Evolutionary conservation across 2,329 filamentous ascomycete species (phyloP).

Genomic region (Paraconiothyrium sp.): DNA sequence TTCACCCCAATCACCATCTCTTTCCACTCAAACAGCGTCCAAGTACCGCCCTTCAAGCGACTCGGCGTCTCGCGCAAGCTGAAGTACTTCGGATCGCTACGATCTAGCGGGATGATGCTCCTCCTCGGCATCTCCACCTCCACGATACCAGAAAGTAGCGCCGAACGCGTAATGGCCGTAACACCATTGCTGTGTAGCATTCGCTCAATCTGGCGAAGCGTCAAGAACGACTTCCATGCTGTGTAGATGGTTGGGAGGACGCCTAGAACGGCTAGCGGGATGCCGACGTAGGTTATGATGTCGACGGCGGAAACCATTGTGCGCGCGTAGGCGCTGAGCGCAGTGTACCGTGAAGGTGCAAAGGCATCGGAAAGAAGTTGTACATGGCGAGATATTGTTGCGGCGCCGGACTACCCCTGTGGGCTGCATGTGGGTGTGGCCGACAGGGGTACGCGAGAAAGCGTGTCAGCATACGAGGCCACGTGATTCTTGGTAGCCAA

Average conservation of each 20-base stretch:
- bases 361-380: not conserved
- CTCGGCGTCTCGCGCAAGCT: constrained; percentile 61
- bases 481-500: not conserved
- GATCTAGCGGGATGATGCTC: constrained; percentile 69
- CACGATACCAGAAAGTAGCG: constrained; percentile 72
- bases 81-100: constrained; percentile 69
- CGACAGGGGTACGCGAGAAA: constrained; percentile 7
- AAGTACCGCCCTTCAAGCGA: constrained; percentile 67
- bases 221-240: constrained; percentile 67
- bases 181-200: constrained; percentile 66
- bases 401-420: constrained; percentile 9
- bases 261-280: constrained; percentile 68
- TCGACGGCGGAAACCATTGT: constrained; percentile 25
- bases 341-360: not conserved
- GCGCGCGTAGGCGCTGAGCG: constrained; percentile 1
- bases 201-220: constrained; percentile 68
- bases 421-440: constrained; percentile 7
- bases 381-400: not conserved
- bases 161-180: constrained; percentile 67
- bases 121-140: constrained; percentile 73
- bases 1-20: constrained; percentile 69
- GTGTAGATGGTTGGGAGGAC: constrained; percentile 75
- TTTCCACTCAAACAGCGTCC: constrained; percentile 74
- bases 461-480: constrained; percentile 12
- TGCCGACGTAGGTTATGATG: constrained; percentile 43